These are phyloP conservation scores for Colletotrichum sp. DNA, from an alignment of 2,329 filamentous ascomycete species.

Conservation along the genomic window DNA sequence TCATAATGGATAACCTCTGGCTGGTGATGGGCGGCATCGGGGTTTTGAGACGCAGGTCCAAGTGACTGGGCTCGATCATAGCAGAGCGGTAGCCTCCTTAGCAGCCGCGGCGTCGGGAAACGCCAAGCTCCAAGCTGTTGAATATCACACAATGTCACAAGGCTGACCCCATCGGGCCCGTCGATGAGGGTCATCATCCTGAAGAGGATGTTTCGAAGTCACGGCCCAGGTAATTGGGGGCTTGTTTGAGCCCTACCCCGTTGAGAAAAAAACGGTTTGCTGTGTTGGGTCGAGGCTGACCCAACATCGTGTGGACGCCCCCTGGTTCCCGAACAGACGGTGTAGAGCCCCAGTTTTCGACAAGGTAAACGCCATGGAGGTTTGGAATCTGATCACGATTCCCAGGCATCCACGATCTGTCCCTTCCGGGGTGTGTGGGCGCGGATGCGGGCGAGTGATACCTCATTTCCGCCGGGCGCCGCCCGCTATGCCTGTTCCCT, in stretches of 20 bases:
- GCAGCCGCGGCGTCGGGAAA: background rate
- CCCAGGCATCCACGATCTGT: background rate
- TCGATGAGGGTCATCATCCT: background rate
- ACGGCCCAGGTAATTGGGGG: background rate
- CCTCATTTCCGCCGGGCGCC: background rate
- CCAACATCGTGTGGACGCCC: background rate
- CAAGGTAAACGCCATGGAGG: constrained; percentile 7
- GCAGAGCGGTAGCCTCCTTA: background rate
- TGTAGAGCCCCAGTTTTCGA: background rate
- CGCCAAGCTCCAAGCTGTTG: background rate
- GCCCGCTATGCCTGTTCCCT: background rate
- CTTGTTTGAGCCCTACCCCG: background rate
- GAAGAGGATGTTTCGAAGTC: background rate
- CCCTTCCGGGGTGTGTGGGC: background rate
- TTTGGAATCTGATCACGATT: background rate
- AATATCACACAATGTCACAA: background rate
- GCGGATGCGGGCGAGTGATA: background rate
- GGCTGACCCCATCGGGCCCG: background rate
- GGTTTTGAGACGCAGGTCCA: background rate
- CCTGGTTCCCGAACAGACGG: background rate
- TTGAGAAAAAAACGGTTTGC: background rate
- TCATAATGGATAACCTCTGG: background rate
- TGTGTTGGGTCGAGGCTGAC: background rate
- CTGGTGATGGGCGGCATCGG: background rate
- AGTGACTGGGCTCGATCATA: background rate